Evolutionary conservation across 2,329 filamentous ascomycete species (phyloP), one percentile per base, ranked within the genome.

Genomic region (Myriosclerotinia duriaeana): DNA sequence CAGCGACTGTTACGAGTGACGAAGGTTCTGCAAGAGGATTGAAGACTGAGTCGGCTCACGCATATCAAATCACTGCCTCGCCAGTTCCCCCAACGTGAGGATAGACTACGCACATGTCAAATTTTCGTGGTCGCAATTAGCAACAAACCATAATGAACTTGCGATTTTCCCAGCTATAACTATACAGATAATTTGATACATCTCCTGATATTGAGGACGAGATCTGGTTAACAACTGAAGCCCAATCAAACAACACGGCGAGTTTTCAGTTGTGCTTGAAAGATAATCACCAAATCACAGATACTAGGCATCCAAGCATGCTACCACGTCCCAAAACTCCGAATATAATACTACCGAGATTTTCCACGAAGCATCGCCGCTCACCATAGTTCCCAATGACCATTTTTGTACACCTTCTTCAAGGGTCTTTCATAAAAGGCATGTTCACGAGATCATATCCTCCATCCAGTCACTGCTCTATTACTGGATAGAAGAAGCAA

Each of bases 11-110:
- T 22, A 65, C 64, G 7, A 61, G 53, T 46, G 30, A 42, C 14
- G n/a, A 40, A 36, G 8, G 17, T 50, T 17, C 48, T n/a, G 17
- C 12, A 5, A n/a, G 2, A n/a, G 53, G n/a, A 9, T 4, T 20
- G 15, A 59, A 59, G 20, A 59, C 53, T 26, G n/a, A 50, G 26
- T 7, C 12, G 12, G 42, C 34, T 46, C 53, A 48, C 26, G 15
- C 42, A 56, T 53, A 65, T 30, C 63, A 59, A 38, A 65, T 65
- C 12, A 65, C 63, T 30, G n/a, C 63, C 26, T 59, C 53, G 26
- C 53, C 63, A 12, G 52, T 22, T 30, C 22, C 36, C 44, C 52
- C 38, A 17, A 36, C 20, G 8, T 58, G 40, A 64, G 14, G 14
- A 7, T 11, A 59, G n/a, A 9, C 30, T 22, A 14, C n/a, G 44